Percentiles rank a stretch among this genome's conserved stretches.
Evolutionary conservation across 305 asterid genomes (phyloP).

Genomic region (Fraxinus sp.): DNA sequence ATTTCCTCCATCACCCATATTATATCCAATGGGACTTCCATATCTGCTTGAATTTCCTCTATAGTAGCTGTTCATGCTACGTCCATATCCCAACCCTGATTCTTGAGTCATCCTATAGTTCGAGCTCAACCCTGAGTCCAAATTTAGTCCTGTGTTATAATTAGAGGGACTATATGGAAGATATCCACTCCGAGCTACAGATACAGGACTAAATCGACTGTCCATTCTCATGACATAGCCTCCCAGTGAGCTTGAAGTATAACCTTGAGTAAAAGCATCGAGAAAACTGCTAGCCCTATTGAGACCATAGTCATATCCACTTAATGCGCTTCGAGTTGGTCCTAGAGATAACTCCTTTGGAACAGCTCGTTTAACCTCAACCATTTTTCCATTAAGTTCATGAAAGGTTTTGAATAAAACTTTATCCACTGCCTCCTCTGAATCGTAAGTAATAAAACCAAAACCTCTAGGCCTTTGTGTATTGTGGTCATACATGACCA

Average conservation of each 20-base stretch:
- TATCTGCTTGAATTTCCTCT: constrained; percentile 37
- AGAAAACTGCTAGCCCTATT: constrained; percentile 57
- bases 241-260: constrained; percentile 44
- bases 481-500: constrained; percentile 87
- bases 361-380: constrained; percentile 84
- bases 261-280: constrained; percentile 51
- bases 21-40: constrained; percentile 29
- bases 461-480: constrained; percentile 92
- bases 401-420: constrained; percentile 71
- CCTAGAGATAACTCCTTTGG: constrained; percentile 82
- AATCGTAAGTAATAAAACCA: constrained; percentile 78
- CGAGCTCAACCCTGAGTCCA: constrained; percentile 38
- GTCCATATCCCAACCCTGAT: constrained; percentile 45
- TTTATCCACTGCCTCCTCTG: constrained; percentile 79
- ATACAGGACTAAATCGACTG: constrained; percentile 60
- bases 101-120: constrained; percentile 37
- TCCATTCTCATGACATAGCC: constrained; percentile 59
- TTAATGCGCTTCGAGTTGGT: constrained; percentile 53
- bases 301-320: constrained; percentile 53
- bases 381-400: constrained; percentile 87
- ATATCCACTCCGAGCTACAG: constrained; percentile 54
- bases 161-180: constrained; percentile 42
- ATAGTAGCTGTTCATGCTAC: constrained; percentile 38
- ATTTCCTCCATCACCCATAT: constrained; percentile 28
- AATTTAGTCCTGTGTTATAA: constrained; percentile 40